Evolutionary conservation across 176 grass and related monocot genomes (phyloP).

Genomic region (Eleusine indica): DNA sequence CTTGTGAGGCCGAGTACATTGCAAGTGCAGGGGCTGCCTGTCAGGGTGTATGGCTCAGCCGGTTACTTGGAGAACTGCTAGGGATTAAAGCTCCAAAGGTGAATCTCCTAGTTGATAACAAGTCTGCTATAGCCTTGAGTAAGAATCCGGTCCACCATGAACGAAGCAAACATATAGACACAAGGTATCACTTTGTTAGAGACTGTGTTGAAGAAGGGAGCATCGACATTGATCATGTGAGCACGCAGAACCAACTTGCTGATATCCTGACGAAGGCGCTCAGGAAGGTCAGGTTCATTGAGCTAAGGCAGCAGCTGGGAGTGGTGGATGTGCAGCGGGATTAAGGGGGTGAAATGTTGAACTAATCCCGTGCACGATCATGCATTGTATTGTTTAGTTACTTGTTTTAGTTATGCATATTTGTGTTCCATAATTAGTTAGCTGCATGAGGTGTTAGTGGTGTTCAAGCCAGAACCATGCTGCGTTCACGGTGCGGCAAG

Average conservation of each 20-base stretch:
- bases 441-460: too few species aligned
- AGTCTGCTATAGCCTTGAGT: background rate
- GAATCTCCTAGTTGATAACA: background rate
- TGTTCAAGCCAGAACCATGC: background rate
- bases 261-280: background rate
- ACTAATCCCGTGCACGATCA: background rate
- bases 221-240: conserved; percentile 10
- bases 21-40: background rate
- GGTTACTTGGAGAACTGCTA: background rate
- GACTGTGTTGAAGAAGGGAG: background rate
- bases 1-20: background rate
- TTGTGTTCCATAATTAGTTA: too few species aligned
- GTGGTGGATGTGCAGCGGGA: background rate
- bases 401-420: too few species aligned
- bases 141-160: too few species aligned
- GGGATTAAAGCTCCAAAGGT: background rate
- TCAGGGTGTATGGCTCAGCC: background rate
- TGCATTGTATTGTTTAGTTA: too few species aligned
- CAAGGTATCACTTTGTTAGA: too few species aligned
- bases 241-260: background rate
- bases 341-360: conserved; percentile 11
- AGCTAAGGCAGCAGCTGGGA: background rate
- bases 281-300: background rate
- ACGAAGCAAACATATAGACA: too few species aligned
- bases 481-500: background rate